Percentiles rank a stretch among this genome's conserved stretches.
Conservation (phyloP, 495 filamentous ascomycete species). For the Podospora australis region DNA sequence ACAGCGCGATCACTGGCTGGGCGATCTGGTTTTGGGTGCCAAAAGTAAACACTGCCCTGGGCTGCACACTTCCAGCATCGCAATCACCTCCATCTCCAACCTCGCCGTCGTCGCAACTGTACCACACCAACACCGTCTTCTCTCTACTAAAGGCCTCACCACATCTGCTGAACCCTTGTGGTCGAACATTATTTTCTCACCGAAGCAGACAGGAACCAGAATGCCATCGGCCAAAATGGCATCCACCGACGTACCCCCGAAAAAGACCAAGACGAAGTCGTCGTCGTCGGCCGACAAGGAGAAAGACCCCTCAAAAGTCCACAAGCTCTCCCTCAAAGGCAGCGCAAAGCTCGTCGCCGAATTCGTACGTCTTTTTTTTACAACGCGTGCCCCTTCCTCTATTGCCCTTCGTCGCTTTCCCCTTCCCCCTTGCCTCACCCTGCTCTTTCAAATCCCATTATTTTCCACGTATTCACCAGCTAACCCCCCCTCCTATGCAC, state of each 20-base stretch:
- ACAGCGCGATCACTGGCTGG: too few species aligned
- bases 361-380: constrained; percentile 74
- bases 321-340: constrained; percentile 92
- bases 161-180: too few species aligned
- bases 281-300: constrained; percentile 24
- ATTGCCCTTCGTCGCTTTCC: too few species aligned
- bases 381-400: too few species aligned
- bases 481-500: not conserved
- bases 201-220: not conserved
- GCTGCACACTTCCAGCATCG: not conserved
- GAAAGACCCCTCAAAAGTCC: constrained; percentile 85
- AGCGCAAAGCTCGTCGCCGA: constrained; percentile 88
- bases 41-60: constrained; percentile 14
- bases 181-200: not conserved
- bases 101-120: not conserved
- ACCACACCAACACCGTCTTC: not conserved
- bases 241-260: constrained; percentile 4
- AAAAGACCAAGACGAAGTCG: not conserved
- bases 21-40: not conserved
- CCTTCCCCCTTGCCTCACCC: not conserved
- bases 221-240: constrained; percentile 10
- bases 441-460: not conserved
- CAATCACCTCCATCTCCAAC: not conserved
- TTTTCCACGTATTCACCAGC: constrained; percentile 6
- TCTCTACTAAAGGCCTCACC: not conserved